Conservation (phyloP, 2,329 filamentous ascomycete genomes). For the Claviceps quebecensis region DNA sequence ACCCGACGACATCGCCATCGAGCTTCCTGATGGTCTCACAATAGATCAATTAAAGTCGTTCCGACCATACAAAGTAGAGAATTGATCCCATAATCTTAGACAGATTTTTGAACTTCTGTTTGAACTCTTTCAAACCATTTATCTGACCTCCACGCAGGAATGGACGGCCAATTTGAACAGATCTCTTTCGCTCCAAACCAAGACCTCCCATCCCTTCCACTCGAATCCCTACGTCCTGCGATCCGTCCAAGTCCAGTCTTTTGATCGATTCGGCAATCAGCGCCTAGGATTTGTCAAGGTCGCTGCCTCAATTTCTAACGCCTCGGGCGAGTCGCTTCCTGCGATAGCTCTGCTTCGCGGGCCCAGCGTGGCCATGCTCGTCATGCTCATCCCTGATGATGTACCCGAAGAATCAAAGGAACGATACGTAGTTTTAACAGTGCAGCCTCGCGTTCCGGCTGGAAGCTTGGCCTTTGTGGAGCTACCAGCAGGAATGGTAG, state of each 20-base stretch:
- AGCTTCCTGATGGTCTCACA: conserved; percentile 26
- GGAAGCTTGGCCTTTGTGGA: conserved; percentile 42
- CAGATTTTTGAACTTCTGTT: background rate
- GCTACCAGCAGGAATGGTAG: conserved; percentile 45
- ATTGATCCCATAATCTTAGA: no score
- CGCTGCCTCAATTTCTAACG: conserved; percentile 32
- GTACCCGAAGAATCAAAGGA: conserved; percentile 24
- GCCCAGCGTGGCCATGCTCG: conserved; percentile 45
- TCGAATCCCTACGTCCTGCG: conserved; percentile 36
- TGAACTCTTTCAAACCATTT: background rate
- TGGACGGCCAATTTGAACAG: conserved; percentile 34
- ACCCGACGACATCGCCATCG: conserved; percentile 21
- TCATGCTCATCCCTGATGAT: conserved; percentile 41
- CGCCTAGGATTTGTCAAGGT: conserved; percentile 45
- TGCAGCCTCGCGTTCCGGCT: conserved; percentile 43
- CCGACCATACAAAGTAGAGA: conserved; percentile 29
- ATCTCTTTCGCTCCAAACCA: conserved; percentile 32
- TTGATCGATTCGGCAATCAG: conserved; percentile 33
- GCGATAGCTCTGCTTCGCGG: conserved; percentile 44
- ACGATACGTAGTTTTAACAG: conserved; percentile 42
- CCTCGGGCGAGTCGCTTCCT: conserved; percentile 33
- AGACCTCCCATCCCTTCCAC: conserved; percentile 37
- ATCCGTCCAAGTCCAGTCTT: conserved; percentile 36
- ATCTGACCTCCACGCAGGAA: conserved; percentile 17
- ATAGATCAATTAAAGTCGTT: conserved; percentile 28